Percentiles rank a stretch among this genome's conserved stretches.
These are phyloP conservation scores for Aspergillus incahuasiensis DNA, from an alignment of 495 filamentous ascomycete species.

Conservation along the genomic window DNA sequence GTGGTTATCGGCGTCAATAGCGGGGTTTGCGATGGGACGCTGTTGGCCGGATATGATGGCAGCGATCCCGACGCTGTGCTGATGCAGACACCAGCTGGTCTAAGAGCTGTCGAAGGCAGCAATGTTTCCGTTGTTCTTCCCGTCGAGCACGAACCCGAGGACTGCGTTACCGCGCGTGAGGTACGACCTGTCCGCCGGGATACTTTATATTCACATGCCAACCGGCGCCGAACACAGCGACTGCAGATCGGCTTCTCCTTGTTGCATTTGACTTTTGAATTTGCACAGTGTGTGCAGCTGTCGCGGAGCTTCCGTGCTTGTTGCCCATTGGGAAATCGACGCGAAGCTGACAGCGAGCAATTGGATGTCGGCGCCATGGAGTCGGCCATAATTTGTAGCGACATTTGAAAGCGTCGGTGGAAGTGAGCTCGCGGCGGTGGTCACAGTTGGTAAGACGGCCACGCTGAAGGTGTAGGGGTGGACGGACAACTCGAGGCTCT, in stretches of 20 bases:
- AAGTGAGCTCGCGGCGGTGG: not conserved
- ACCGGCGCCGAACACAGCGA: conserved; percentile 49
- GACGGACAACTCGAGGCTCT: not conserved
- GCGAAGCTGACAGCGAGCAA: not conserved
- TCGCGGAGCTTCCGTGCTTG: conserved; percentile 20
- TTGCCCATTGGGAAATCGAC: not conserved
- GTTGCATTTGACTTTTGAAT: conserved; percentile 50
- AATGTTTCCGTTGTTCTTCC: not conserved
- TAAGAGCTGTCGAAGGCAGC: not conserved
- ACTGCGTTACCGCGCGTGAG: not conserved
- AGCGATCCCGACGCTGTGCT: not conserved
- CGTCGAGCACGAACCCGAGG: conserved; percentile 1
- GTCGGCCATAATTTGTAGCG: not conserved
- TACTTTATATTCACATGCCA: conserved; percentile 51
- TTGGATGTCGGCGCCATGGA: not conserved
- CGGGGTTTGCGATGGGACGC: not conserved
- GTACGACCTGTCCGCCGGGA: conserved; percentile 37
- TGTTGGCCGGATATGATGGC: not conserved
- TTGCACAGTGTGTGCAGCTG: conserved; percentile 26
- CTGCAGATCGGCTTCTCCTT: conserved; percentile 53
- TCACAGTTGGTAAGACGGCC: not conserved
- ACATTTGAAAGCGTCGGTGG: not conserved
- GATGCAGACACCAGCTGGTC: not conserved
- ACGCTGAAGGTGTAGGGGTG: not conserved
- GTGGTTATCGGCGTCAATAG: conserved; percentile 1